Percentiles rank a stretch among this genome's conserved stretches.
These are phyloP conservation scores for Aspergillus puulaauensis DNA, from an alignment of 2,329 filamentous ascomycete species.

Conservation along the genomic window DNA sequence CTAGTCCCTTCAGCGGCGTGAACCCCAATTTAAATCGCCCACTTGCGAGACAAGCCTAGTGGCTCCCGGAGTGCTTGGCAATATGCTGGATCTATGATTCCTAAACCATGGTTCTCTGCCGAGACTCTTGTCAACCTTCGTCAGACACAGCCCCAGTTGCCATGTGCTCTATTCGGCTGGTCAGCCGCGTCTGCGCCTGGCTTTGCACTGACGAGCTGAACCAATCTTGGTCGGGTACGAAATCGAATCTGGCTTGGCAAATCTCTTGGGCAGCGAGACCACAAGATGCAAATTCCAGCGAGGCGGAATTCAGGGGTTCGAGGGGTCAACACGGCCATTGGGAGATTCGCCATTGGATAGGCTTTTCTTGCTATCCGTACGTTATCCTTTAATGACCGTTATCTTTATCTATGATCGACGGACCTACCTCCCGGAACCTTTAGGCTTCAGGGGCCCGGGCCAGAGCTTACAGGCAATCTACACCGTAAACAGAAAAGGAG, in stretches of 20 bases:
- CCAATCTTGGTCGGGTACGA: constrained; percentile 10
- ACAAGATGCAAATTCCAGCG: constrained; percentile 4
- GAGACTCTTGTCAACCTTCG: constrained; percentile 13
- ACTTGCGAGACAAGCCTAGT: constrained; percentile 3
- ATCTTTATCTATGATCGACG: not conserved
- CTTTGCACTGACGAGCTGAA: constrained; percentile 9
- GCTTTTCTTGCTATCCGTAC: not conserved
- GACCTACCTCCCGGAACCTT: not conserved
- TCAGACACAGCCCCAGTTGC: constrained; percentile 18
- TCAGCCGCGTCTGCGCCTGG: not conserved
- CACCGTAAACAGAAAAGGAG: not conserved
- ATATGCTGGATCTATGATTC: constrained; percentile 11
- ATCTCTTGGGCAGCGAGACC: not conserved
- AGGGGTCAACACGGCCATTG: not conserved
- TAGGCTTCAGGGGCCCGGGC: not conserved
- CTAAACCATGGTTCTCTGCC: constrained; percentile 11
- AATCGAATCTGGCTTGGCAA: constrained; percentile 14
- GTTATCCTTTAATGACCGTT: not conserved
- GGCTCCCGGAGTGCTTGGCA: constrained; percentile 14
- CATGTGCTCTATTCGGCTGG: constrained; percentile 7
- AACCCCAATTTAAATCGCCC: constrained; percentile 6
- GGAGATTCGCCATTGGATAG: not conserved
- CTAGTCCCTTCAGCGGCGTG: constrained; percentile 5
- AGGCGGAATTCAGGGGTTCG: constrained; percentile 1
- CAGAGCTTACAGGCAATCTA: not conserved